phyloP scores from a whole-genome alignment of 2,329 filamentous ascomycete species.

The Trichoderma aggressivum region DNA sequence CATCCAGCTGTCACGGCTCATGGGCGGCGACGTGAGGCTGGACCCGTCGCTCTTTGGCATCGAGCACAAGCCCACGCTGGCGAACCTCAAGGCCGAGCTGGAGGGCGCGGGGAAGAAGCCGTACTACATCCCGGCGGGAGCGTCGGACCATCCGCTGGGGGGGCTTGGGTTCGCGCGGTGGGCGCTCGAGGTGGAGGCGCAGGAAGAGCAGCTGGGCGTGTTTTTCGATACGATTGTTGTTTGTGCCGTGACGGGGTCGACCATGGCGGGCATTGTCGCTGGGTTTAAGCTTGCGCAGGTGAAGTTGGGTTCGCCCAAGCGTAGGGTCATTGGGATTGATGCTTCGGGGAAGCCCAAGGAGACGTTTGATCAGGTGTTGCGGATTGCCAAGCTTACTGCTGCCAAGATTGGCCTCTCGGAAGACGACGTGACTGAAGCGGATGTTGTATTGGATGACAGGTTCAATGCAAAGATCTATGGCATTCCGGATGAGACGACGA shows the following conservation, averaged over 20 bases:
- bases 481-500: constrained; percentile 61
- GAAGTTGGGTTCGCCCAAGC: constrained; percentile 40
- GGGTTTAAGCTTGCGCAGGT: constrained; percentile 63
- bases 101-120: constrained; percentile 53
- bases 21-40: constrained; percentile 62
- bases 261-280: constrained; percentile 68
- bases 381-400: constrained; percentile 63
- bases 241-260: constrained; percentile 68
- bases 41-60: constrained; percentile 63
- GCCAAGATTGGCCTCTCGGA: constrained; percentile 59
- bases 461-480: constrained; percentile 69
- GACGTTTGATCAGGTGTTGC: constrained; percentile 62
- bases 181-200: constrained; percentile 64
- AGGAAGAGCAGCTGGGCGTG: constrained; percentile 58
- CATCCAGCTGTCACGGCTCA: constrained; percentile 65
- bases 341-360: constrained; percentile 42
- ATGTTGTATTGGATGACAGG: constrained; percentile 55
- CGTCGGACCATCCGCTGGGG: constrained; percentile 66
- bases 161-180: constrained; percentile 68
- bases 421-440: constrained; percentile 57
- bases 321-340: constrained; percentile 65
- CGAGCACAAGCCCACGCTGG: constrained; percentile 62
- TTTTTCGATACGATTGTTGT: constrained; percentile 68
- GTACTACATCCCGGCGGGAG: constrained; percentile 70
- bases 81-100: constrained; percentile 52